phyloP scores from a whole-genome alignment of 2,329 filamentous ascomycete species.

The Thielaviopsis euricoi region DNA sequence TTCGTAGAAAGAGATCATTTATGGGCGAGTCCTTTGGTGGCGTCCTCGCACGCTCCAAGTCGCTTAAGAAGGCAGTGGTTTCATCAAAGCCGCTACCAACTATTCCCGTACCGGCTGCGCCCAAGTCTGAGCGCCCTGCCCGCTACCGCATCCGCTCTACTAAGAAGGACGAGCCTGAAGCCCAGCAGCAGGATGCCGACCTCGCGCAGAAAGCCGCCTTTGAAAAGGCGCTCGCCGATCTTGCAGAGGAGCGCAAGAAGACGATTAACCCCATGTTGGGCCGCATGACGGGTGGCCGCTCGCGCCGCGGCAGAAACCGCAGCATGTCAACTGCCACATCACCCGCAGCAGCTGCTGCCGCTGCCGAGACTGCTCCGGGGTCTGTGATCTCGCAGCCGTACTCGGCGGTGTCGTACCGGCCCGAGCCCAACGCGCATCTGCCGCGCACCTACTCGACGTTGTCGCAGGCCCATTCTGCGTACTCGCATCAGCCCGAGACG shows the following conservation, averaged over 20 bases:
- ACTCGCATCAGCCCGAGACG: neutral
- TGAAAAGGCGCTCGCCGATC: conserved; percentile 8
- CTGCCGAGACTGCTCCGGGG: neutral
- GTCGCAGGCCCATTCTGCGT: neutral
- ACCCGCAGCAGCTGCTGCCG: neutral
- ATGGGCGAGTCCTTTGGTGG: conserved; percentile 4
- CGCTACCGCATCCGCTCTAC: conserved; percentile 1
- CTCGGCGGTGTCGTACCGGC: neutral
- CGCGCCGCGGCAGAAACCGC: conserved; percentile 1
- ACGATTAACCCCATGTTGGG: conserved; percentile 9
- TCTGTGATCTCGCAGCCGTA: neutral
- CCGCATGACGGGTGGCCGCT: conserved; percentile 7
- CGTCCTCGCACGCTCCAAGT: conserved; percentile 3
- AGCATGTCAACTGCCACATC: neutral
- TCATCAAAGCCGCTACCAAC: neutral
- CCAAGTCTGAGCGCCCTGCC: neutral
- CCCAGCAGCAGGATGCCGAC: neutral
- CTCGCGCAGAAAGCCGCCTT: conserved; percentile 7
- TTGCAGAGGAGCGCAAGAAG: conserved; percentile 9
- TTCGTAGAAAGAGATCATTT: conserved; percentile 12
- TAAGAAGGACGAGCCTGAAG: neutral
- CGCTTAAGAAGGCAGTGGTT: conserved; percentile 3
- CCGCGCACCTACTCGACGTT: conserved; percentile 1
- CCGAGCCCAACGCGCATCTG: neutral
- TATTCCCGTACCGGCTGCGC: neutral